Percentiles rank a stretch among this genome's conserved stretches.
phyloP scores from a whole-genome alignment of 2,329 filamentous ascomycete species.

The Metarhizium album region DNA sequence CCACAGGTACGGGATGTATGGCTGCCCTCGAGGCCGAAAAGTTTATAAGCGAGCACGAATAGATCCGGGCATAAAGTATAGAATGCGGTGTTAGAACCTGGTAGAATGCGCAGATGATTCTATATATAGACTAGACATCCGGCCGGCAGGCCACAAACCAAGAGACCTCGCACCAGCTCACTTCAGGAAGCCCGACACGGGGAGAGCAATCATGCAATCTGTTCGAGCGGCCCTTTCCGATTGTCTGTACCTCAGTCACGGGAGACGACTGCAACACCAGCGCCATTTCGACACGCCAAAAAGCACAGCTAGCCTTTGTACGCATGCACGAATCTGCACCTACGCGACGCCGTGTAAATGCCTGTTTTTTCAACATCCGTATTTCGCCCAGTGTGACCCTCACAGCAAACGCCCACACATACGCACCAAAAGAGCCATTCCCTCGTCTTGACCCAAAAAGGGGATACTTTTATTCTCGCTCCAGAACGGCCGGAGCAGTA shows the following conservation, averaged over 20 bases:
- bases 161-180: too few relatives aligned
- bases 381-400: background rate
- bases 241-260: background rate
- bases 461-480: conserved; percentile 26
- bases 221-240: background rate
- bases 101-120: too few relatives aligned
- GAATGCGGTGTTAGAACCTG: background rate
- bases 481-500: conserved; percentile 40
- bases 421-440: background rate
- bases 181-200: too few relatives aligned
- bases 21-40: conserved; percentile 95
- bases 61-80: conserved; percentile 2
- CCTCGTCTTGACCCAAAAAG: background rate
- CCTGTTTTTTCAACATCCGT: background rate
- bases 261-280: background rate
- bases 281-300: background rate
- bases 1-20: conserved; percentile 77
- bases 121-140: too few relatives aligned
- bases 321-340: background rate
- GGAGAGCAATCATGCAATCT: too few relatives aligned
- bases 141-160: too few relatives aligned
- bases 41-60: conserved; percentile 69
- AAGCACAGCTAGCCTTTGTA: background rate
- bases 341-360: background rate
- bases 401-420: conserved; percentile 1